Percentiles rank a stretch among this genome's conserved stretches.
phyloP scores from a whole-genome alignment of 768 basidiomycete genomes.

The Filobasidium floriforme region DNA sequence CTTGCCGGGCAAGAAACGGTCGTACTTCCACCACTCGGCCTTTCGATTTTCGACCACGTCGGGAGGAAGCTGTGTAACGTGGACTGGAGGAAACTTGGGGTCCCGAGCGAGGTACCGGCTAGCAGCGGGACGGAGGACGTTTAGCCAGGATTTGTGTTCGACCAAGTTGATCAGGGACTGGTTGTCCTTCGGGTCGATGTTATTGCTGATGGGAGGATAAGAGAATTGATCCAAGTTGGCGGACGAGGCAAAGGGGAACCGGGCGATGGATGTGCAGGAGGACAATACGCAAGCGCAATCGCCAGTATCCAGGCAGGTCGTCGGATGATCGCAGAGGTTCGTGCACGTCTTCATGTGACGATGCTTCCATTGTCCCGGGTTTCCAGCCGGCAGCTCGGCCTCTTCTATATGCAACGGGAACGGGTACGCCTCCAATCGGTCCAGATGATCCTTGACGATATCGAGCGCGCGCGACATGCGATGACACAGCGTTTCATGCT shows the following conservation, averaged over 20 bases:
- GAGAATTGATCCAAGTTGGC: slow-evolving; percentile 18
- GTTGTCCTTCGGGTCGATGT: not conserved
- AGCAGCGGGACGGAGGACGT: slow-evolving; percentile 24
- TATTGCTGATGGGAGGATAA: not conserved
- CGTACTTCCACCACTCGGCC: not conserved
- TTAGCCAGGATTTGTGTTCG: slow-evolving; percentile 19
- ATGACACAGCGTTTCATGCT: not conserved
- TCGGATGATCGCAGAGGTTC: slow-evolving; percentile 24
- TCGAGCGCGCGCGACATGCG: not conserved
- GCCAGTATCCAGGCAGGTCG: slow-evolving; percentile 24
- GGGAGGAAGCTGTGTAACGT: slow-evolving; percentile 17
- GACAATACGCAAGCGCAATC: slow-evolving; percentile 25
- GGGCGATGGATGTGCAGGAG: slow-evolving; percentile 10
- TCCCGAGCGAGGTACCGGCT: slow-evolving; percentile 14
- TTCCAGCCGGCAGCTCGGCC: not conserved
- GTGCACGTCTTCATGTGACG: slow-evolving; percentile 17
- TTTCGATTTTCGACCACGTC: slow-evolving; percentile 1
- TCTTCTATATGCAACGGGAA: not conserved
- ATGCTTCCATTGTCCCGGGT: slow-evolving; percentile 11
- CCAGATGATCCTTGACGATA: not conserved
- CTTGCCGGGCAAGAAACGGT: slow-evolving; percentile 13
- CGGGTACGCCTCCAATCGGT: not conserved
- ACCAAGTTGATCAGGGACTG: slow-evolving; percentile 21
- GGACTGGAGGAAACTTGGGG: slow-evolving; percentile 10
- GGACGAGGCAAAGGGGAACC: slow-evolving; percentile 11